Evolutionary conservation across 768 basidiomycete genomes (phyloP), one percentile per base, ranked within the genome.

Genomic region (Lentinula guzmanii): DNA sequence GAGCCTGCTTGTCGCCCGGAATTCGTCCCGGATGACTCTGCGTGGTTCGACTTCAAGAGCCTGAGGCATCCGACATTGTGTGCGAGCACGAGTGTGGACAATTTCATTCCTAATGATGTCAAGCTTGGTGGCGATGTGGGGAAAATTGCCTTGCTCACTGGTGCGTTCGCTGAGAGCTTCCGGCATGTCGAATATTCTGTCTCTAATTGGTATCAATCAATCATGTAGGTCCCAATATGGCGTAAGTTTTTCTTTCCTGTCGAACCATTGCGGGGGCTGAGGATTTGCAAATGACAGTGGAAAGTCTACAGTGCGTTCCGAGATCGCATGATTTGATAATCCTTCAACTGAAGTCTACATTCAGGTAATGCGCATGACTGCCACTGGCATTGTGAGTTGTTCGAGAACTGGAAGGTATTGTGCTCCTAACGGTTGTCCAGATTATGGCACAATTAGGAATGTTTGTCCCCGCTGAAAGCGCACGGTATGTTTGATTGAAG

Each of bases 381-480:
- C 95, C 18, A 85, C 90, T 0, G 96, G 93, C 18, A 86, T 98
- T 62, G 89, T 91, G 72, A 60, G 87, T 68, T 58, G 15, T 21
- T n/a, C 24, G 24, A 28, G 24, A 15, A 13, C 33, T 16, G 45
- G 6, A 37, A 51, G 35, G 18, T 10, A 3, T 28, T 48, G 10
- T 13, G 48, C 16, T 8, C 48, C 28, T 54, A 15, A 56, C 21
- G 48, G 24, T 58, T 52, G 58, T 66, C 8, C 58, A 89, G 85
- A 91, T 93, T 63, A 91, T 97, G 90, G 93, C 95, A 3, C 95
- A 95, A 70, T 79, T 98, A 15, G 97, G 97, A 21, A 98, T 97
- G 91, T 83, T 89, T 50, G 93, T 98, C 2, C 96, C 97, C 34
- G 96, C 97, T 0, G 71, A 81, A 41, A 82, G 76, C 63, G 96